Base-by-base conservation (phyloP, 306 rosid species). In the Cicer arietinum region DNA sequence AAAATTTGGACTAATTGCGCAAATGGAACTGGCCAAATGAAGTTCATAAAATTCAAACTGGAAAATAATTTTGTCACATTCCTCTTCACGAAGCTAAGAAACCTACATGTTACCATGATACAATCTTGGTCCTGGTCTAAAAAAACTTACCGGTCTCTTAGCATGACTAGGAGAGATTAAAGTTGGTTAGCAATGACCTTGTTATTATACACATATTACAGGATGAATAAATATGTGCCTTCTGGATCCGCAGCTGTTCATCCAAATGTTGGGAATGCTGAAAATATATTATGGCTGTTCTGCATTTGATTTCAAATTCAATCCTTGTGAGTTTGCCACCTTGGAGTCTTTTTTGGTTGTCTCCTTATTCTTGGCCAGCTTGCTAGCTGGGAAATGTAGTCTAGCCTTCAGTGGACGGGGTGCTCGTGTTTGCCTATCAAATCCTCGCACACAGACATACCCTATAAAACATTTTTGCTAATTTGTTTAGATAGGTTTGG, bases 361-460 rank as follows among this genome's bases (percentile, higher is more conserved):
- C 17, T 66, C 88, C 61, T 83, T 86, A 54, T 40, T 82, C 89
- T 59, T 75, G 40, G 71, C 69, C 86, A 74, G 39, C 85, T 66
- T 94, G 93, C 96, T 94, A 13, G 88, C 89, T 18, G 97, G 88
- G 84, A 77, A 86, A 76, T 91, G 98, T 11, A 91, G 83, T 70
- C 97, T 87, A 6, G 95, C 90, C 64, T 74, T 79, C 46, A 94
- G 68, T 56, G 98, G 98, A 1, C 97, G 96, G 1, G 98, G 98
- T 42, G 93, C 88, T 44, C 97, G 50, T 1, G 76, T 76, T 76
- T 61, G 56, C 50, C 85, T 82, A 58, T 94, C 93, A 77, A 91
- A 91, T 71, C 94, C 98, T 61, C 98, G 84, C 46, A 94, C 97
- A 22, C 98, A 94, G 13, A 94, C 97, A 81, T 48, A 89, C 10